Base-by-base conservation (phyloP, 305 asterid species). In the Fraxinus sp. region DNA sequence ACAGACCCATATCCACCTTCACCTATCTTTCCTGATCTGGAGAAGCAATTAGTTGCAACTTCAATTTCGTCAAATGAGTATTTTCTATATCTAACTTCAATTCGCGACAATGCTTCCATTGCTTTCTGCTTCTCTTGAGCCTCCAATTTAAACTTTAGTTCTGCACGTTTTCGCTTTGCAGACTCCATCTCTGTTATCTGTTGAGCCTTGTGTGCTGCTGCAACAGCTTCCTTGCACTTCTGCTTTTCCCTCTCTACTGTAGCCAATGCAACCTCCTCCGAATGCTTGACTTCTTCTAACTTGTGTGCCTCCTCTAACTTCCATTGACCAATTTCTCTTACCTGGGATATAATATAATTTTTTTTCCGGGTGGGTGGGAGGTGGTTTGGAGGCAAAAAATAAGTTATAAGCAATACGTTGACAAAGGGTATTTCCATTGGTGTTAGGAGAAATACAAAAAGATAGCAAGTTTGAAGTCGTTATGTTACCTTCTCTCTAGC, bases 1-100 rank as follows among this genome's bases (percentile, higher is more conserved):
- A 92, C 96, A 46, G 93, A 91, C 11, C 97, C 97, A 59, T 92
- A 92, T 36, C 96, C 96, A 4, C 97, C 96, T 89, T 93, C 97
- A 72, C 97, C 97, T 22, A 93, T 86, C 95, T 92, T 92, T 16
- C 86, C 85, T 6, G 96, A 72, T 55, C 57, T 87, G 3, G 90
- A 85, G 85, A 92, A 93, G 82, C 86, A 83, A 30, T 91, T 79
- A 16, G 97, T 93, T 37, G 93, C 93, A 5, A 35, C 33, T 79
- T 91, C 95, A 57, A 93, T 92, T 85, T 93, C 95, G 18, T 87
- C 86, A 81, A 84, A 89, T 0, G 92, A 71, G 83, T 93, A 93
- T 86, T 81, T 90, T 73, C 97, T 88, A 30, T 90, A 93, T 35
- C 86, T 87, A 24, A 88, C 80, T 82, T 86, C 91, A 1, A 78